Conservation (phyloP, 345 rosid genomes). For the Ceriops zippeliana region DNA sequence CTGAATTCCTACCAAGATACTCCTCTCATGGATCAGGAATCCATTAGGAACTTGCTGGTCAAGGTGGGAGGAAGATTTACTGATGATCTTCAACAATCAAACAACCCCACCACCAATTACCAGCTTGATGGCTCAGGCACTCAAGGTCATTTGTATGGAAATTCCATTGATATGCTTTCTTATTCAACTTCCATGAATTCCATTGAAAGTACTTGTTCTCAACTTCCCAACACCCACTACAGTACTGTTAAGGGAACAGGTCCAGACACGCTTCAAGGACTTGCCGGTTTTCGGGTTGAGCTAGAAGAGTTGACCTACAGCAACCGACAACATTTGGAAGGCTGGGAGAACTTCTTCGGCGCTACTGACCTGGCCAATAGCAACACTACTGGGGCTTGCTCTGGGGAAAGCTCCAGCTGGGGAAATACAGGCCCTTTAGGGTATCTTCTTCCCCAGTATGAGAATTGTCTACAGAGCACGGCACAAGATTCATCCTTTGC, state of each 20-base stretch:
- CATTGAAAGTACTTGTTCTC: constrained; percentile 33
- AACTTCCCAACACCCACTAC: constrained; percentile 28
- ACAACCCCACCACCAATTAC: background rate
- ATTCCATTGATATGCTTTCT: constrained; percentile 26
- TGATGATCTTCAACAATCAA: constrained; percentile 22
- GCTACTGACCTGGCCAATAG: constrained; percentile 23
- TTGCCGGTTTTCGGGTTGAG: constrained; percentile 22
- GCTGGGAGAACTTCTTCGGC: constrained; percentile 31
- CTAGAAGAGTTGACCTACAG: constrained; percentile 18
- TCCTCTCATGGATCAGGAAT: constrained; percentile 42
- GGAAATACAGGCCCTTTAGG: constrained; percentile 44
- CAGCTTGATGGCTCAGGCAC: constrained; percentile 14
- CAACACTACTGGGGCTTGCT: constrained; percentile 39
- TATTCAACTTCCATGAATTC: constrained; percentile 26
- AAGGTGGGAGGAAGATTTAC: constrained; percentile 44
- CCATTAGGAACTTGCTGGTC: constrained; percentile 32
- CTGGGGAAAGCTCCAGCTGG: constrained; percentile 58
- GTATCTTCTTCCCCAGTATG: constrained; percentile 33
- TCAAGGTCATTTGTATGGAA: constrained; percentile 22
- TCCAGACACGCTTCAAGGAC: constrained; percentile 38
- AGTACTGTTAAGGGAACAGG: constrained; percentile 11
- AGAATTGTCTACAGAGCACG: constrained; percentile 29
- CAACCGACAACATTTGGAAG: constrained; percentile 18
- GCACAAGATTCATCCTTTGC: constrained; percentile 30
- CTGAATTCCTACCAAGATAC: constrained; percentile 15